Percentiles rank a stretch among this genome's conserved stretches.
These are phyloP conservation scores for Dactylis glomerata DNA, from an alignment of 176 grass and related monocot species.

Conservation along the genomic window DNA sequence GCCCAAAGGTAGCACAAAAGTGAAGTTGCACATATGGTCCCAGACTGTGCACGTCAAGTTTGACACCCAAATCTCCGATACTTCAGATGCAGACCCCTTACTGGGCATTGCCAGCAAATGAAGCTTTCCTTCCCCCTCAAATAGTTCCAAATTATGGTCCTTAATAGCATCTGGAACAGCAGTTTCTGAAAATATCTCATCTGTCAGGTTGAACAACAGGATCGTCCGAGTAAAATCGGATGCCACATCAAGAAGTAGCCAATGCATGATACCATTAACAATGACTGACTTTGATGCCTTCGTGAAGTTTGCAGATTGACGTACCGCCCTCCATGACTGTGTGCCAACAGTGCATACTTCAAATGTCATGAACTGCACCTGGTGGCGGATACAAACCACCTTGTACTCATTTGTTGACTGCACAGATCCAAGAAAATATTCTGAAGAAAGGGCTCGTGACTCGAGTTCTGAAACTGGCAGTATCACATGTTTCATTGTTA, in stretches of 20 bases:
- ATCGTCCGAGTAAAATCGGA: constrained; percentile 20
- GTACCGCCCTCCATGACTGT: constrained; percentile 28
- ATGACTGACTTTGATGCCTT: constrained; percentile 34
- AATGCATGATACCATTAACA: constrained; percentile 38
- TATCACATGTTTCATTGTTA: constrained; percentile 24
- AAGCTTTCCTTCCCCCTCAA: constrained; percentile 41
- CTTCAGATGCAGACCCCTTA: background rate
- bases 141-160: constrained; percentile 28
- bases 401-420: constrained; percentile 42
- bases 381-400: constrained; percentile 39
- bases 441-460: constrained; percentile 18
- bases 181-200: constrained; percentile 30
- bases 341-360: constrained; percentile 41
- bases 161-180: constrained; percentile 27
- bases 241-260: constrained; percentile 40
- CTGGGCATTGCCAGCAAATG: constrained; percentile 32
- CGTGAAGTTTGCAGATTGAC: constrained; percentile 25
- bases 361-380: constrained; percentile 34
- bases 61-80: constrained; percentile 38
- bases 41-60: constrained; percentile 6
- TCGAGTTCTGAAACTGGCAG: constrained; percentile 29
- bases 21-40: constrained; percentile 9
- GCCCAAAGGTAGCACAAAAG: background rate
- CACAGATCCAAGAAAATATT: constrained; percentile 52
- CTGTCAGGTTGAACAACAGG: constrained; percentile 31